Conservation (phyloP, 768 basidiomycete species). For the Crucibulum laeve region DNA sequence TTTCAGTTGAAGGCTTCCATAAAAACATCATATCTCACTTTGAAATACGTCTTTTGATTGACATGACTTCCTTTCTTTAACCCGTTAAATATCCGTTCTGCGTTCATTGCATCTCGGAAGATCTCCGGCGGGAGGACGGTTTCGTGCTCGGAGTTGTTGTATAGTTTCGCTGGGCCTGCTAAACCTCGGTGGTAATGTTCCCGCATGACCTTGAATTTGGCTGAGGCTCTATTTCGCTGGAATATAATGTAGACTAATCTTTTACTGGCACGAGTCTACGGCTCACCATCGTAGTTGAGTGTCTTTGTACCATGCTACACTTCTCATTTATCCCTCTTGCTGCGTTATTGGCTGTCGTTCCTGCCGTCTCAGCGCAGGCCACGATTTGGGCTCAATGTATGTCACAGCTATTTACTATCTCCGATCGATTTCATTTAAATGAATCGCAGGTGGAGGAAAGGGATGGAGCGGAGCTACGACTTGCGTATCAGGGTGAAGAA, state of each 20-base stretch:
- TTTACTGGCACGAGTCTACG: no score
- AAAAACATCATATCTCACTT: no score
- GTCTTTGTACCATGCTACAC: no score
- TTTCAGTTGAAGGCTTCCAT: no score
- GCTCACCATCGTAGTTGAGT: no score
- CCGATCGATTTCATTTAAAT: background rate
- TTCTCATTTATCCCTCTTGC: constrained; percentile 7
- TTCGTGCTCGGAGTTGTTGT: no score
- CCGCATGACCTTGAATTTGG: no score
- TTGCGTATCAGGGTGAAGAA: constrained; percentile 35
- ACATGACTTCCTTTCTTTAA: background rate
- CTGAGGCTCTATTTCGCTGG: no score
- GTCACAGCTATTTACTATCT: background rate
- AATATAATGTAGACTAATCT: no score
- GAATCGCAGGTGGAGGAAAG: constrained; percentile 19
- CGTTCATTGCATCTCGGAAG: background rate
- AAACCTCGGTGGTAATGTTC: no score
- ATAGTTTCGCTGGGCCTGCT: no score
- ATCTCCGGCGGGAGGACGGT: background rate
- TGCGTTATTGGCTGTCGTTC: constrained; percentile 7
- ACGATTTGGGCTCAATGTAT: constrained; percentile 19
- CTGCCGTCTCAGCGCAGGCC: constrained; percentile 14
- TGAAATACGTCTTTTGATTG: no score
- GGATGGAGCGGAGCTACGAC: constrained; percentile 38
- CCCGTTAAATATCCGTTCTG: background rate